Evolutionary conservation across 1,139 yeast genomes (phyloP), one percentile per base, ranked within the genome.

Genomic region (Meyerozyma guilliermondii): DNA sequence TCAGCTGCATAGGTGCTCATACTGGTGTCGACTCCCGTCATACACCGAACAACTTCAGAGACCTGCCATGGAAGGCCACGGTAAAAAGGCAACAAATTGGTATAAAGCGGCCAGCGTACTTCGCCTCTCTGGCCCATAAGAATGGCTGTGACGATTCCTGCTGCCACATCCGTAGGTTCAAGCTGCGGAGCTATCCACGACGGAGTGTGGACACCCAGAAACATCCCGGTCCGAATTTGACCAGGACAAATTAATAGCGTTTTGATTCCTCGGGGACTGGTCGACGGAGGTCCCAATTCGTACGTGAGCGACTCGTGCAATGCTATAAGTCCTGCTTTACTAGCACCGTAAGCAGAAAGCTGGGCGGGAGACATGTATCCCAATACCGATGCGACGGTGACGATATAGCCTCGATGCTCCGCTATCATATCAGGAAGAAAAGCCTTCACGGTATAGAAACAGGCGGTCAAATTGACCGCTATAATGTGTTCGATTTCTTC

Each of bases 311-410:
- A 81, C 56, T 87, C 95, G 58, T 91, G 97, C 38, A 89, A 65
- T 0, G 94, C 89, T 41, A 91, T 76, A 26, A 87, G 62, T 0
- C 95, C 97, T 0, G 95, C 83, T 60, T 91, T 91, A 7, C 95
- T 78, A 0, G 97, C 96, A 0, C 96, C 96, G 54, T 91, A 91
- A 0, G 87, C 87, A 50, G 86, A 78, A 43, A 87, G 67, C 28
- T 83, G 68, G 6, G 96, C 92, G 0, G 97, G 97, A 0, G 95
- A 77, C 71, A 86, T 73, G 49, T 84, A 82, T 0, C 96, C 97
- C 43, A 91, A 67, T 0, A 87, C 87, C 0, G 96, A 87, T 0
- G 92, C 88, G 29, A 91, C 68, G 3, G 91, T 86, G 24, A 91
- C 80, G 14, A 92, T 73, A 56, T 83, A 87, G 0, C 97, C 96